phyloP scores from a whole-genome alignment of 2,329 filamentous ascomycete species.

The Coniochaeta ligniaria region DNA sequence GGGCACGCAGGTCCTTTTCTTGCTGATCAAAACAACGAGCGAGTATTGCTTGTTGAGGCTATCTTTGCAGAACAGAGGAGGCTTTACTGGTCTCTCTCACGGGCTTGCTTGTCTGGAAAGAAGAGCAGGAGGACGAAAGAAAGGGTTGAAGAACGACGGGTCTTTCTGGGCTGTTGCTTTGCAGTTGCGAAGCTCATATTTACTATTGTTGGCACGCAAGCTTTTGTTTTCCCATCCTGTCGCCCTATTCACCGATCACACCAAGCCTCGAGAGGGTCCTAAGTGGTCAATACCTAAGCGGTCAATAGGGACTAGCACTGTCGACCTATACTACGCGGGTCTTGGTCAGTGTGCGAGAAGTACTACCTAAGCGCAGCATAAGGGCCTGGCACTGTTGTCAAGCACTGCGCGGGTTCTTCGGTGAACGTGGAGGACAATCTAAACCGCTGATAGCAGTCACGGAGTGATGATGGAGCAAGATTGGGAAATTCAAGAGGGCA shows the following conservation, averaged over 20 bases:
- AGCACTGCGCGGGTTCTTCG: neutral
- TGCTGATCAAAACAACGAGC: neutral
- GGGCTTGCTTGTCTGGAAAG: no score
- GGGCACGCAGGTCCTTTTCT: neutral
- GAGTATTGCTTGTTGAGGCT: neutral
- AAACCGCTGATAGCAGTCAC: neutral
- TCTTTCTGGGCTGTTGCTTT: no score
- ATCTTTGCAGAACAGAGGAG: neutral
- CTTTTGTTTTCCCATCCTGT: no score
- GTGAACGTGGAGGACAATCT: no score
- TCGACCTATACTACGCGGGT: neutral
- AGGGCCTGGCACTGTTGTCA: neutral
- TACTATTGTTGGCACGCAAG: no score
- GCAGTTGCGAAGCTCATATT: no score
- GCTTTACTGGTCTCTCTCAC: neutral
- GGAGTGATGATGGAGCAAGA: conserved; percentile 14
- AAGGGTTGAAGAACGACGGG: no score
- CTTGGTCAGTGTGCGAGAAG: neutral
- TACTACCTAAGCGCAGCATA: neutral
- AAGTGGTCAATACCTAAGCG: no score
- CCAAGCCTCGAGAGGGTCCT: no score
- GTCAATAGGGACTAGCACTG: neutral
- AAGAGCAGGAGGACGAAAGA: no score
- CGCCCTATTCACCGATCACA: no score
- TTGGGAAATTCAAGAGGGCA: conserved; percentile 37